Evolutionary conservation across 208 protist species (phyloP).

Genomic region (Crithidia sp.): DNA sequence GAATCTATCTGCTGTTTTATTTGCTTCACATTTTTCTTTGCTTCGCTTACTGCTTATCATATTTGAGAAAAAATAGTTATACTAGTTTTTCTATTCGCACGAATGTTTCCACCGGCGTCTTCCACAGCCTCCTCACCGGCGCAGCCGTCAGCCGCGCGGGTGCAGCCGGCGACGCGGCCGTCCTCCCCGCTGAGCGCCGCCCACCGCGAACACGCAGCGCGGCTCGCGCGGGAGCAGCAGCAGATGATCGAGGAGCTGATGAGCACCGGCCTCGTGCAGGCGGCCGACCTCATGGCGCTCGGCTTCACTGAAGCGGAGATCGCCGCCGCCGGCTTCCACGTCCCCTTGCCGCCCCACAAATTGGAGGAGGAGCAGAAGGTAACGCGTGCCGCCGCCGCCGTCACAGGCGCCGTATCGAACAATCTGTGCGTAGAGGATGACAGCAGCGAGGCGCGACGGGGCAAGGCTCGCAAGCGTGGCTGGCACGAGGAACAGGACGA

Average conservation of each 20-base stretch:
- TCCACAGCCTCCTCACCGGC: not conserved
- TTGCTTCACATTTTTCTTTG: too few relatives aligned
- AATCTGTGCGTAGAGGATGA: not conserved
- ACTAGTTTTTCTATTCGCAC: too few relatives aligned
- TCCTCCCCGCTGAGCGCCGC: not conserved
- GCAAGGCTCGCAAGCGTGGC: constrained; percentile 6
- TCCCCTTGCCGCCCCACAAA: not conserved
- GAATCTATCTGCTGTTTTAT: too few relatives aligned
- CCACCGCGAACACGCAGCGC: not conserved
- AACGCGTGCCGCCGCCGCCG: not conserved
- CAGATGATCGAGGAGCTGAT: constrained; percentile 42
- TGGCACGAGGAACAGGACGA: not conserved
- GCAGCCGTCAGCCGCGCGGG: not conserved
- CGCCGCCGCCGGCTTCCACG: constrained; percentile 3
- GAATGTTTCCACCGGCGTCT: not conserved
- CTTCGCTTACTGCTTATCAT: too few relatives aligned
- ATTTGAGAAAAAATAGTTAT: too few relatives aligned
- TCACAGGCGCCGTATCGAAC: not conserved
- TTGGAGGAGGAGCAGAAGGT: not conserved
- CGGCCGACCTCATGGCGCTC: constrained; percentile 31
- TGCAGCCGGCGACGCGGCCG: not conserved
- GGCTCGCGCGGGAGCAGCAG: constrained; percentile 26
- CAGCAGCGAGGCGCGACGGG: not conserved
- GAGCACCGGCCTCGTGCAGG: constrained; percentile 31
- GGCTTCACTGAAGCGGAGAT: constrained; percentile 46